Evolutionary conservation across 257 asterid genomes (phyloP).

Genomic region (Verbena officinalis): DNA sequence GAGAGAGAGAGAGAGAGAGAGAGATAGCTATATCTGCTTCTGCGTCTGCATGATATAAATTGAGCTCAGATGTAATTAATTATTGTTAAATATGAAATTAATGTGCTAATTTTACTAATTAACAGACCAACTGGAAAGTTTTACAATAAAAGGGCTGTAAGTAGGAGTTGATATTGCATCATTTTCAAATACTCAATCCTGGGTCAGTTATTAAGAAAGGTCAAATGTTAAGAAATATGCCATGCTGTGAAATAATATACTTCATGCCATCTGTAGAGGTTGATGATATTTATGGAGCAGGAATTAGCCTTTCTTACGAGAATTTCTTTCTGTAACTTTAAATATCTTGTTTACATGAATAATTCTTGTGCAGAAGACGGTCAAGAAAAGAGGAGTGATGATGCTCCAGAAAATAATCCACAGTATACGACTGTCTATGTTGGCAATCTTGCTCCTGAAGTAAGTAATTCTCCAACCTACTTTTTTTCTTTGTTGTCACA

Average conservation of each 20-base stretch:
- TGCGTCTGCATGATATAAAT: not conserved
- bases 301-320: constrained; percentile 5
- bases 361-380: constrained; percentile 63
- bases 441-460: constrained; percentile 90
- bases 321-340: not conserved
- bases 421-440: constrained; percentile 86
- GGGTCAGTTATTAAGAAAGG: too few species aligned
- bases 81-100: not conserved
- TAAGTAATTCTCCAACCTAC: constrained; percentile 33
- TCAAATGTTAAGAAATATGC: too few species aligned
- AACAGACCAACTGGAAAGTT: too few species aligned
- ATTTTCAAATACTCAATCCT: too few species aligned
- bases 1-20: too few species aligned
- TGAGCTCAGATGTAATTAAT: not conserved
- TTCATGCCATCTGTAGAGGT: too few species aligned
- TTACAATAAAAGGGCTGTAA: too few species aligned
- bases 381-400: constrained; percentile 60
- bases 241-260: too few species aligned
- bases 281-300: not conserved
- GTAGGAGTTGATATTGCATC: too few species aligned
- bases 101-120: too few species aligned
- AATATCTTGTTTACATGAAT: not conserved
- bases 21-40: too few species aligned
- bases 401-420: constrained; percentile 79
- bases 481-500: not conserved